A percentile compares a stretch with the other conserved stretches of the same genome.
Conservation (phyloP, 148 eudicot species). For the Nyssa sinensis region DNA sequence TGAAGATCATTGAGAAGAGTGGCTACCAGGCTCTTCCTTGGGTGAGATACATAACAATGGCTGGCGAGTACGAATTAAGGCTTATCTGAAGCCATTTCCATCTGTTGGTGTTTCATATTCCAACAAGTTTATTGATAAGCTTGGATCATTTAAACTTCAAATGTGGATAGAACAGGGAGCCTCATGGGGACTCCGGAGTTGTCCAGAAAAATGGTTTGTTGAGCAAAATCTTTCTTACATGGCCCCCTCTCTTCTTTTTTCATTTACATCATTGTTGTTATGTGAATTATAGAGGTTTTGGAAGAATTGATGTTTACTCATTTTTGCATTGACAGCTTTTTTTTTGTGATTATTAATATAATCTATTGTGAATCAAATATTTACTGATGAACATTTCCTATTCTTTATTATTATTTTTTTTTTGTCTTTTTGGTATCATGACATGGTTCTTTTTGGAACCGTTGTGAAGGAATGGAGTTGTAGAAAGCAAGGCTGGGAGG, state of each 20-base stretch:
- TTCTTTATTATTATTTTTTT: too few species aligned
- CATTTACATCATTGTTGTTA: neutral
- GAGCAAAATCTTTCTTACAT: neutral
- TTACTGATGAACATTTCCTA: too few species aligned
- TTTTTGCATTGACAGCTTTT: neutral
- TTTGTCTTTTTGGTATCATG: too few species aligned
- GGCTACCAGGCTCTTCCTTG: conserved; percentile 72
- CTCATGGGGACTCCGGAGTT: neutral
- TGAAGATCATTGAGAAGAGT: conserved; percentile 66
- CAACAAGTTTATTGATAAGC: neutral
- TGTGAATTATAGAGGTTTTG: neutral
- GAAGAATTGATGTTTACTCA: neutral
- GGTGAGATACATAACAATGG: conserved; percentile 71
- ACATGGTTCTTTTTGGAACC: too few species aligned
- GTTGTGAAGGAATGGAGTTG: too few species aligned
- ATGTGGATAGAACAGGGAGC: neutral
- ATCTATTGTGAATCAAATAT: neutral
- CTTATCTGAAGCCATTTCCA: conserved; percentile 27
- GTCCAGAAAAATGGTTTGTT: neutral
- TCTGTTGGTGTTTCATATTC: conserved; percentile 4
- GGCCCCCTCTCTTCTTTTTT: neutral
- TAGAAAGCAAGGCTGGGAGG: too few species aligned
- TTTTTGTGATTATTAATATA: too few species aligned
- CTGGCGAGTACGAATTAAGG: conserved; percentile 67
- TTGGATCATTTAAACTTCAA: neutral